Evolutionary conservation across 1,284 basidiomycete genomes (phyloP), one percentile per base, ranked within the genome.

Genomic region (Ceraceosorus guamensis): DNA sequence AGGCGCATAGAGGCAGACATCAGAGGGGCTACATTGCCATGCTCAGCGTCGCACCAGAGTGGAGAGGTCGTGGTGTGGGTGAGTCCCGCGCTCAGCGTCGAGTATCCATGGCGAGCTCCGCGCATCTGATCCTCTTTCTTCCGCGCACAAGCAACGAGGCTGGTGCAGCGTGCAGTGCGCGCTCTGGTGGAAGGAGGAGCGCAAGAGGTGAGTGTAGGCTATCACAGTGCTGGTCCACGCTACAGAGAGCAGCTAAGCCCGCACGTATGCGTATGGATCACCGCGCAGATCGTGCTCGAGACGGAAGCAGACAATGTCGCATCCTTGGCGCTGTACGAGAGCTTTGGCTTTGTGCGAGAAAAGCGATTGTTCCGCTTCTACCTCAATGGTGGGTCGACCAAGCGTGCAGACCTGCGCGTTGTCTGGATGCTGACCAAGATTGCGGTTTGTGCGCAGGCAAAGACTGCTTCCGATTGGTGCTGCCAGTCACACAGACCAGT

Each of bases 21-120:
- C 88, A 90, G 77, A 80, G 93, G 68, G 93, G 93, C 4, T 98
- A 98, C 75, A 95, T 98, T 59, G 93, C 91, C 33, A 98, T 99
- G 95, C 83, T 99, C 54, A 69, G 66, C 46, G 66, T 76, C 7
- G 56, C 63, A 7, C 43, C 58, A 1, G 35, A 46, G 2, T 67
- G 61, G 59, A 54, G 74, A 0, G 61, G 68, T 0, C 82, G 85
- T 48, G 91, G 93, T 13, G 92, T 97, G 76, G 63, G 24, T 24
- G 24, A 24, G 24, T n/a, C n/a, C n/a, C n/a, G n/a, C n/a, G n/a
- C n/a, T n/a, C n/a, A n/a, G n/a, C n/a, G n/a, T n/a, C n/a, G n/a
- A n/a, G n/a, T n/a, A n/a, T n/a, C n/a, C n/a, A n/a, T n/a, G n/a
- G n/a, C n/a, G n/a, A n/a, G n/a, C n/a, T n/a, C 24, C 24, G 24